Evolutionary conservation across 805 yeast species (phyloP).

Genomic region (Isabelozyma pseudorhagii): DNA sequence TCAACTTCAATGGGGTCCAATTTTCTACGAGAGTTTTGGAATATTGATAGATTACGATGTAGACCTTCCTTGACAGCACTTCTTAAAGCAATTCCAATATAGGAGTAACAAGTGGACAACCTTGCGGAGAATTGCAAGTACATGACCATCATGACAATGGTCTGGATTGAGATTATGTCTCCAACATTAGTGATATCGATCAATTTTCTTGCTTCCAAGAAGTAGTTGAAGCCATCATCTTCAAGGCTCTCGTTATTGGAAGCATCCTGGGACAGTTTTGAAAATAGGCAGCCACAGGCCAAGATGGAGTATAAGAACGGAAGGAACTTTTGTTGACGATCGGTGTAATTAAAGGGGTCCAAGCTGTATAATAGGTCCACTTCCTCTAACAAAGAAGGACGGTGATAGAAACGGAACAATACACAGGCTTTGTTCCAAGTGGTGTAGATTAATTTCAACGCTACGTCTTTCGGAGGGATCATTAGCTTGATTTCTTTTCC

Average conservation of each 20-base stretch:
- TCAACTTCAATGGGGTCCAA: constrained; percentile 77
- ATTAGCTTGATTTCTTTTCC: constrained; percentile 55
- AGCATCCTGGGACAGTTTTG: constrained; percentile 34
- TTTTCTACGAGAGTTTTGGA: constrained; percentile 46
- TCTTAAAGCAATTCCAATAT: constrained; percentile 83
- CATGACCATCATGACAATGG: constrained; percentile 80
- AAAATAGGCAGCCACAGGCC: constrained; percentile 83
- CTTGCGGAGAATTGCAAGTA: constrained; percentile 88
- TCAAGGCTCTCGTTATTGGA: constrained; percentile 42
- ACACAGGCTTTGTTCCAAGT: constrained; percentile 89
- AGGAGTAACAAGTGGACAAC: constrained; percentile 81
- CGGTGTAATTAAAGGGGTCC: constrained; percentile 69
- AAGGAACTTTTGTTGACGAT: constrained; percentile 68
- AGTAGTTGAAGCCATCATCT: constrained; percentile 78
- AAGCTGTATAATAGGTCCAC: constrained; percentile 72
- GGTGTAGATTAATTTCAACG: constrained; percentile 65
- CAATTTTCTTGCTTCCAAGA: constrained; percentile 73
- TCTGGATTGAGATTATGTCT: constrained; percentile 78
- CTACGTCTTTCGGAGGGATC: constrained; percentile 72
- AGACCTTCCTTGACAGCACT: constrained; percentile 80
- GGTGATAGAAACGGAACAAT: constrained; percentile 77
- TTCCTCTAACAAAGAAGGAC: constrained; percentile 75
- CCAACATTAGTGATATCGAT: constrained; percentile 83
- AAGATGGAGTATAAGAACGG: constrained; percentile 83
- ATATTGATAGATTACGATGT: constrained; percentile 61